A percentile compares a stretch with the other conserved stretches of the same genome.
Evolutionary conservation across 352 stramenopile species (phyloP).

Genomic region (Phytopythium vexans): DNA sequence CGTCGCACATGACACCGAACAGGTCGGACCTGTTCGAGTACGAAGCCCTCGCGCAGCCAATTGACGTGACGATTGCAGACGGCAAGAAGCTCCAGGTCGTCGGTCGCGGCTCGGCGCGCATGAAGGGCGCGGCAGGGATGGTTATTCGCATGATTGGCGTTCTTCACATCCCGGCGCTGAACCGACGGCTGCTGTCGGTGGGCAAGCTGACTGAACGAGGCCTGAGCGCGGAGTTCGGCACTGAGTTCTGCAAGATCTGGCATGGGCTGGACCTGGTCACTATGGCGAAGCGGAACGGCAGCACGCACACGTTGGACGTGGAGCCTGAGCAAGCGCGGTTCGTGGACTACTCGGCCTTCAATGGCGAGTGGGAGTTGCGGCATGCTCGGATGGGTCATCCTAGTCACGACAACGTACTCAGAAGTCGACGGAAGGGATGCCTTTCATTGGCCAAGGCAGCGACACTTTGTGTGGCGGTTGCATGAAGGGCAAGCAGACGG

Average conservation of each 20-base stretch:
- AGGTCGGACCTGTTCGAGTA: constrained; percentile 2
- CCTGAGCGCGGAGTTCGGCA: constrained; percentile 10
- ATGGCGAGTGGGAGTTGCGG: constrained; percentile 18
- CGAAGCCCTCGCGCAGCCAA: neutral
- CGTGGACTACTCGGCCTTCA: constrained; percentile 8
- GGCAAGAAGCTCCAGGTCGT: constrained; percentile 7
- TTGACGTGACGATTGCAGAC: constrained; percentile 20
- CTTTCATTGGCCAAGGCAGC: neutral
- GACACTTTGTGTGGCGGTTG: constrained; percentile 8
- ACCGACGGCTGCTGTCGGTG: constrained; percentile 17
- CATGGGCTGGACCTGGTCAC: too few relatives aligned
- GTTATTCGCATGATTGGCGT: constrained; percentile 10
- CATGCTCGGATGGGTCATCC: constrained; percentile 16
- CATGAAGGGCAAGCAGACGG: constrained; percentile 12
- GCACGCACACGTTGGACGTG: constrained; percentile 11
- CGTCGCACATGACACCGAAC: constrained; percentile 8
- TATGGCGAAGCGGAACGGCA: constrained; percentile 5
- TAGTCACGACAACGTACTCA: neutral
- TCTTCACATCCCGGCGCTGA: constrained; percentile 16
- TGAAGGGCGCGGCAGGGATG: constrained; percentile 1
- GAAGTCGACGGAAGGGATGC: constrained; percentile 8
- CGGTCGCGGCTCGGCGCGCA: constrained; percentile 8
- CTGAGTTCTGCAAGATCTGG: neutral
- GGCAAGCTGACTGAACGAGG: constrained; percentile 9
- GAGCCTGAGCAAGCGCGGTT: constrained; percentile 10